Percentiles rank a stretch among this genome's conserved stretches.
These are phyloP conservation scores for Colletotrichum sidae DNA, from an alignment of 2,329 filamentous ascomycete species.

Conservation along the genomic window DNA sequence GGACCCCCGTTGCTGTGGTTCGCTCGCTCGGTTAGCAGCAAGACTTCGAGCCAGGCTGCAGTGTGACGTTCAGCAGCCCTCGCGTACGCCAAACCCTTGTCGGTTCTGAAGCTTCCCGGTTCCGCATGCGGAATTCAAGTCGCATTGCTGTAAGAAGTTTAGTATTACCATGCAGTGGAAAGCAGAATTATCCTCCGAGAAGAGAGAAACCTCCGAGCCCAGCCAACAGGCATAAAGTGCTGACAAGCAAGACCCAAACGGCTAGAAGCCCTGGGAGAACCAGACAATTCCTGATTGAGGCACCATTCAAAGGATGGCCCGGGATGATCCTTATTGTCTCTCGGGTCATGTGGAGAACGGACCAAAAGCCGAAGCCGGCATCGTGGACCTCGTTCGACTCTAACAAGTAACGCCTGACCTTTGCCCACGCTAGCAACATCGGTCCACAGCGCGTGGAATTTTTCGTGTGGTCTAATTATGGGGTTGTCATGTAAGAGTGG, in stretches of 20 bases:
- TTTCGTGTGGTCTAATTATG: neutral
- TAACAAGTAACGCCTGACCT: constrained; percentile 2
- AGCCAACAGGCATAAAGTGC: neutral
- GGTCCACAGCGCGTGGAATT: constrained; percentile 25
- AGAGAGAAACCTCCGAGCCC: neutral
- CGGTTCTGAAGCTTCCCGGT: neutral
- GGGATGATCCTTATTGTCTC: constrained; percentile 20
- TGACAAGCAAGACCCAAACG: neutral
- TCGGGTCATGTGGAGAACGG: constrained; percentile 12
- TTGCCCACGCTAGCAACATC: constrained; percentile 14
- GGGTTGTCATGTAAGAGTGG: neutral
- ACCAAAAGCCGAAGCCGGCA: neutral
- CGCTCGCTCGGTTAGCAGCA: neutral
- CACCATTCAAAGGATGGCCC: neutral
- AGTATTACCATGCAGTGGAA: too few relatives aligned
- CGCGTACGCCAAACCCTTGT: constrained; percentile 13
- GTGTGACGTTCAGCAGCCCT: neutral
- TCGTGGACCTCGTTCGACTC: constrained; percentile 17
- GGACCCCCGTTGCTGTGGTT: neutral
- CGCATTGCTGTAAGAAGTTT: too few relatives aligned
- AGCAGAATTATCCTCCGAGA: too few relatives aligned
- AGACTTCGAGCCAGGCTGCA: too few relatives aligned
- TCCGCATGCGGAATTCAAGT: constrained; percentile 16
- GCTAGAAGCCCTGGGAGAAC: constrained; percentile 12
- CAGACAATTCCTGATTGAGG: constrained; percentile 10